Base-by-base conservation (phyloP, 768 basidiomycete genomes). In the Boletus edulis region DNA sequence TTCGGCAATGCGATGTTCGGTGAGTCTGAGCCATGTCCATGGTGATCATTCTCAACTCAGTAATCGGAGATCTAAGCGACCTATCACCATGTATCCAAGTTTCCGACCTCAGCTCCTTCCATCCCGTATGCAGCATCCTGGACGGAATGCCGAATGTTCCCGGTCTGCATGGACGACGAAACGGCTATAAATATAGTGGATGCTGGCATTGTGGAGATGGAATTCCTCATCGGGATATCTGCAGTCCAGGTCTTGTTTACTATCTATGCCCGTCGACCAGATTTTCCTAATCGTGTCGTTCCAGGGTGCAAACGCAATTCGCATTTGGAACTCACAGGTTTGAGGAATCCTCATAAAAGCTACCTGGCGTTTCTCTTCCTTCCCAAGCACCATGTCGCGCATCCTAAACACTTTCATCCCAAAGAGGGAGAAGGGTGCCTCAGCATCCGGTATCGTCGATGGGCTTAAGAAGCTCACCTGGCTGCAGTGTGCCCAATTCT, bases 401-500 rank as follows among this genome's bases (percentile, higher is more conserved):
- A 81, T 84, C 58, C 49, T 82, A 10, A 68, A 63, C 47, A 81
- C 73, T 70, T 66, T 84, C 57, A 52, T 83, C 46, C 83, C 83
- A 8, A 72, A 67, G 53, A 75, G 70, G 59, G 82, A 86, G 56
- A 64, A 71, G 43, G 69, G 74, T 18, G 52, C 57, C 35, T 64
- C 65, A 11, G 47, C 72, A 38, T 67, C 76, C 11, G 67, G 77
- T 49, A 57, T 86, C 41, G 53, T 81, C 43, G 53, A 67, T 4
- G 82, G 76, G 11, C 63, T 87, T 51, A 66, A 60, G 22, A 64
- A 64, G 14, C 66, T 87, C 35, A 83, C 81, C 1, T 78, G 69
- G 73, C 62, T 82, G 6, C 84, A 86, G 56, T 81, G 77, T 76
- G 80, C 79, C 9, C 77, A 82, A 49, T 85, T 85, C 64, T 76